Base-by-base conservation (phyloP, 257 asterid species). In the Ophiorrhiza pumila region DNA sequence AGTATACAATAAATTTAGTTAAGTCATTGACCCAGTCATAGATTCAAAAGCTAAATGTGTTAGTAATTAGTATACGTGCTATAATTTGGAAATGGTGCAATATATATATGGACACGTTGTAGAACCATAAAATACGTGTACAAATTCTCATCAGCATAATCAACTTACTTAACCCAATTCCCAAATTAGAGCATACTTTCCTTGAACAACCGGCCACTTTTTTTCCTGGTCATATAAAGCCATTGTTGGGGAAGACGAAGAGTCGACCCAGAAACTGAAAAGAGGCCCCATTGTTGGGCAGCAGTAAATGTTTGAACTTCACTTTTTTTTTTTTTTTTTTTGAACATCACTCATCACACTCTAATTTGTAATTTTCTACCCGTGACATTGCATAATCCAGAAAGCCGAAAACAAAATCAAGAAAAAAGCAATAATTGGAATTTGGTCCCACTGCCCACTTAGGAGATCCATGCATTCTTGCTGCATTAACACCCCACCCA, bases 401-500 rank as follows among this genome's bases (percentile, higher is more conserved):
- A 39, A n/a, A n/a, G n/a, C n/a, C n/a, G n/a, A n/a, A n/a, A n/a
- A n/a, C n/a, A n/a, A n/a, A n/a, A n/a, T n/a, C n/a, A n/a, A n/a
- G n/a, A n/a, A n/a, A n/a, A 50, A 42, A 53, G 62, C 52, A 42
- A 58, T 22, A n/a, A 14, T 66, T 18, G 47, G 47, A 68, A 32
- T 7, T 34, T 50, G 80, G 61, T 73, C 88, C 82, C 81, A 77
- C 81, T 27, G 0, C 55, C 64, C 85, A 84, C 85, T 73, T 3
- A 74, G 49, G 27, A 34, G 43, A 29, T 63, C 13, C 68, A 31
- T 37, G 52, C 72, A 73, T 37, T 39, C 31, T 35, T 60, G 60
- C 60, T 63, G 58, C n/a, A n/a, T n/a, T n/a, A n/a, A n/a, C n/a
- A n/a, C n/a, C n/a, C n/a, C n/a, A n/a, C n/a, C n/a, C n/a, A n/a